phyloP scores from a whole-genome alignment of 2,329 filamentous ascomycete species.

The Akanthomyces muscarius region DNA sequence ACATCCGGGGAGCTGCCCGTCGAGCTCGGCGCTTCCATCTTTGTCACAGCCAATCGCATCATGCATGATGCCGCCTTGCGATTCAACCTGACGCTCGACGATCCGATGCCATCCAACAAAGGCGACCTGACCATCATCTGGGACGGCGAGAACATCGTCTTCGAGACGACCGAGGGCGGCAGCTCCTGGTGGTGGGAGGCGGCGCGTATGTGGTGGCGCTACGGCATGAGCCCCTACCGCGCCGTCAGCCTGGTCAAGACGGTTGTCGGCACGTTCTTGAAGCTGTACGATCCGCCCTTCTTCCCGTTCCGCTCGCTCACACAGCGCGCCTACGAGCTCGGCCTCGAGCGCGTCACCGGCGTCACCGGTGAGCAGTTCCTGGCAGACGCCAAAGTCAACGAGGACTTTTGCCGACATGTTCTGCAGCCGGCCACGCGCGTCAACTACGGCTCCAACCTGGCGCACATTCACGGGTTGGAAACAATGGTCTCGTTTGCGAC shows the following conservation, averaged over 20 bases:
- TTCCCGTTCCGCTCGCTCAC: slow-evolving; percentile 83
- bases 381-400: slow-evolving; percentile 60
- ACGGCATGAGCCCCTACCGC: slow-evolving; percentile 72
- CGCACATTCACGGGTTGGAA: slow-evolving; percentile 81
- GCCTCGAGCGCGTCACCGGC: slow-evolving; percentile 60
- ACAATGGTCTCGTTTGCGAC: slow-evolving; percentile 90
- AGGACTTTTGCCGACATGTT: slow-evolving; percentile 70
- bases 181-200: slow-evolving; percentile 73
- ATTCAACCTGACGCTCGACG: slow-evolving; percentile 63
- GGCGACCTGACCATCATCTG: slow-evolving; percentile 70
- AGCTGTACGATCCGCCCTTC: slow-evolving; percentile 73
- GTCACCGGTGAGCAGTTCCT: slow-evolving; percentile 73
- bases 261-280: slow-evolving; percentile 68
- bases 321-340: slow-evolving; percentile 62
- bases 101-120: slow-evolving; percentile 41
- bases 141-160: slow-evolving; percentile 74
- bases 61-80: slow-evolving; percentile 67
- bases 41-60: slow-evolving; percentile 80
- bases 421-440: slow-evolving; percentile 88
- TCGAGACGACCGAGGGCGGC: slow-evolving; percentile 54
- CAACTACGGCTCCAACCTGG: slow-evolving; percentile 89
- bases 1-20: slow-evolving; percentile 53
- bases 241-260: slow-evolving; percentile 68
- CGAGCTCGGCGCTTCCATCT: slow-evolving; percentile 89
- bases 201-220: slow-evolving; percentile 77